A percentile compares a stretch with the other conserved stretches of the same genome.
Conservation (phyloP, 768 basidiomycete species). For the Lentinula raphanica region DNA sequence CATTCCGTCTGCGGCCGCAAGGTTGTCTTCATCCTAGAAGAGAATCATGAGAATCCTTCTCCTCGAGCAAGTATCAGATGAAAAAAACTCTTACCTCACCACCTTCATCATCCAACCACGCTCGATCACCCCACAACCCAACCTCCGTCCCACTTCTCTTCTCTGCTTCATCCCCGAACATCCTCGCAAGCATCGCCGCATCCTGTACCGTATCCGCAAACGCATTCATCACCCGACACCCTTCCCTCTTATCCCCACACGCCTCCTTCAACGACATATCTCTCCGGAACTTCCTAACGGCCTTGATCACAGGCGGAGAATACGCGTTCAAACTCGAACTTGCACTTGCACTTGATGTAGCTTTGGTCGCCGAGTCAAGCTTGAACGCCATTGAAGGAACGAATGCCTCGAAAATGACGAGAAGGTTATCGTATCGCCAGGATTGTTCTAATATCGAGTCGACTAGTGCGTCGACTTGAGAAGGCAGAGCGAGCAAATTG, state of each 20-base stretch:
- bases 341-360: no score
- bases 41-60: no score
- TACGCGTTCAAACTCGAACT: slow-evolving; percentile 38
- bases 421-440: slow-evolving; percentile 53
- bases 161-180: slow-evolving; percentile 57
- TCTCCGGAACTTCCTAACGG: slow-evolving; percentile 62
- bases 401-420: slow-evolving; percentile 67
- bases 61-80: background rate
- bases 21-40: slow-evolving; percentile 61
- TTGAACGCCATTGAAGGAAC: slow-evolving; percentile 38
- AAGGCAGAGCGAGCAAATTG: slow-evolving; percentile 41
- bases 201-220: slow-evolving; percentile 60
- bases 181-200: slow-evolving; percentile 49
- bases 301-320: slow-evolving; percentile 63
- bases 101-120: slow-evolving; percentile 56
- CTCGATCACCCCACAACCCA: slow-evolving; percentile 51
- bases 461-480: slow-evolving; percentile 39
- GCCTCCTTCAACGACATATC: slow-evolving; percentile 60
- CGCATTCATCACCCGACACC: slow-evolving; percentile 44
- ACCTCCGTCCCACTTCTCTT: slow-evolving; percentile 36
- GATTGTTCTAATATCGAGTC: slow-evolving; percentile 46
- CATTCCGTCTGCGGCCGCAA: slow-evolving; percentile 43
- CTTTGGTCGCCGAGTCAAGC: slow-evolving; percentile 13
- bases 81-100: slow-evolving; percentile 34
- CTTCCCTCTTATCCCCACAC: slow-evolving; percentile 42